Conservation (phyloP, 305 asterid genomes). For the Fraxinus paxiana region DNA sequence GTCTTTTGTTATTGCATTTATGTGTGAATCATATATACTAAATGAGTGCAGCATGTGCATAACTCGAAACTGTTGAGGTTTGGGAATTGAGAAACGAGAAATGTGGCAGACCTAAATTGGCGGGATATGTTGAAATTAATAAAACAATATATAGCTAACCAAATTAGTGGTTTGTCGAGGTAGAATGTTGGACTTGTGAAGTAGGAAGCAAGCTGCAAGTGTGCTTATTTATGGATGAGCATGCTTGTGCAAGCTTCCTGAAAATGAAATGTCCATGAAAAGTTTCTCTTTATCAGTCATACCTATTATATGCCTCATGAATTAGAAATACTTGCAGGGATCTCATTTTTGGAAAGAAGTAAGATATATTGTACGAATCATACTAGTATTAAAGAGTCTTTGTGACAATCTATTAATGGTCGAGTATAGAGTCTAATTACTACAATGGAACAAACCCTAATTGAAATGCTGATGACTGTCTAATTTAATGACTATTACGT, state of each 20-base stretch:
- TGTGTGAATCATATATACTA: neutral
- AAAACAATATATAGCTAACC: neutral
- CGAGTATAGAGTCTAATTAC: neutral
- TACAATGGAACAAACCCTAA: neutral
- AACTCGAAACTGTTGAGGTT: neutral
- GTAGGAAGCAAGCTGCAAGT: neutral
- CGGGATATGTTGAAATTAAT: neutral
- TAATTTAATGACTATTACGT: neutral
- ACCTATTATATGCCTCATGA: neutral
- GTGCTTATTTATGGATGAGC: constrained; percentile 7
- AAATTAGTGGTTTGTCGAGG: neutral
- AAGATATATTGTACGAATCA: neutral
- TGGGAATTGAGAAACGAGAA: constrained; percentile 7
- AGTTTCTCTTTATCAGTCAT: neutral
- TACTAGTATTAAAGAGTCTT: neutral
- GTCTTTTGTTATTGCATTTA: neutral
- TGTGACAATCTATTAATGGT: neutral
- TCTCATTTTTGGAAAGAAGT: neutral
- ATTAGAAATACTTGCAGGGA: neutral
- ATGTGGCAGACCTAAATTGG: constrained; percentile 5
- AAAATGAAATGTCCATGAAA: neutral
- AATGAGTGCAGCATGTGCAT: neutral
- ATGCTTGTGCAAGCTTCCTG: neutral
- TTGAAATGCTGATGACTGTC: neutral
- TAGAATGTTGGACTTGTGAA: neutral